Evolutionary conservation across 345 rosid species (phyloP), one percentile per base, ranked within the genome.

Genomic region (Erodium maritimum): DNA sequence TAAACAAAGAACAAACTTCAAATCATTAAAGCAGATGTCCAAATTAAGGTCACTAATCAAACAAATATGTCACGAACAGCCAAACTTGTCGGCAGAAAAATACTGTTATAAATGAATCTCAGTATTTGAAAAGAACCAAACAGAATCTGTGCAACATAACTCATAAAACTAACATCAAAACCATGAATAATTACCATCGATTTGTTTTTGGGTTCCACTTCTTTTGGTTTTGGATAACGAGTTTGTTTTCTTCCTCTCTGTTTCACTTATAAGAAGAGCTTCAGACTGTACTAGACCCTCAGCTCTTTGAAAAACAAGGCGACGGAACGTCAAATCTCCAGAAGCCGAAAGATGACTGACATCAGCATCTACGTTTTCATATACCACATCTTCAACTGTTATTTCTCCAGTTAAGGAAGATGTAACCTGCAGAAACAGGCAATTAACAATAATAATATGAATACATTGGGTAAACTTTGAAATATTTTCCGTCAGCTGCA

Each of bases 271-370:
- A 56, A 91, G 77, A 70, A 91, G 76, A 76, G 93, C 96, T 81
- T 91, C 98, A 60, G 98, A 91, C 71, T 91, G 98, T 62, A 91
- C 85, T 74, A 91, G 66, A 54, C 77, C 69, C 73, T 84, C 89
- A 34, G 82, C 72, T 74, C 98, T 80, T 76, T 76, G 80, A 57
- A 91, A 91, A 50, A 91, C 75, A 77, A 91, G 96, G 60, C 96
- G 96, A 5, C 98, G 87, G 65, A 84, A 86, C 61, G 72, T 62
- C 72, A 80, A 68, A 64, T 82, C 83, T 12, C 25, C 45, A 56
- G 73, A 65, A 25, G 82, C 70, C 73, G 77, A 62, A 67, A 79
- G 59, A 56, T 45, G 65, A 65, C 61, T 70, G 2, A 69, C 59
- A 65, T 69, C 81, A 64, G 65, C 73, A 69, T 76, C 83, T 70